Conservation (phyloP, 1,284 basidiomycete genomes). For the Ustilago hordei region DNA sequence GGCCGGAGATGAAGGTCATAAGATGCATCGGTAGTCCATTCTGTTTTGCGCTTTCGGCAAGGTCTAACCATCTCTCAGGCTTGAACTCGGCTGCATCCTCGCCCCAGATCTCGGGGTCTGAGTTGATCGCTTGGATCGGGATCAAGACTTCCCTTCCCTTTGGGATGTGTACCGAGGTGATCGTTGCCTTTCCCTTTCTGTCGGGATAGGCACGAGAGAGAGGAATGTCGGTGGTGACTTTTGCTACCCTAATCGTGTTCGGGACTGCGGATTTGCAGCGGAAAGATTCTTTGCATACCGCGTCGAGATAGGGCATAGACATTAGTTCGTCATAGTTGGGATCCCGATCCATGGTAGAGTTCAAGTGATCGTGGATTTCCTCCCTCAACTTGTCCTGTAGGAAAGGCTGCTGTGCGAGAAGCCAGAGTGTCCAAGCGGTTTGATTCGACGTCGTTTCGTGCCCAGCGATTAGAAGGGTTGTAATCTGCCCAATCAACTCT, state of each 20-base stretch:
- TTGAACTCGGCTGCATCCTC: slow-evolving; percentile 50
- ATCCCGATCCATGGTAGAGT: slow-evolving; percentile 35
- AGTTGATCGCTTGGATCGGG: slow-evolving; percentile 56
- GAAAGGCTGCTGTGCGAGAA: slow-evolving; percentile 43
- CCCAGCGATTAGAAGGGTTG: slow-evolving; percentile 64
- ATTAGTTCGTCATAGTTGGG: slow-evolving; percentile 57
- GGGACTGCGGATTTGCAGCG: slow-evolving; percentile 54
- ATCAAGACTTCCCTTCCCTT: slow-evolving; percentile 54
- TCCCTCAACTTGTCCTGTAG: slow-evolving; percentile 55
- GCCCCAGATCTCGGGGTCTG: slow-evolving; percentile 54
- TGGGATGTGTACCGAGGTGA: slow-evolving; percentile 52
- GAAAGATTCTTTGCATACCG: slow-evolving; percentile 58
- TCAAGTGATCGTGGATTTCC: slow-evolving; percentile 57
- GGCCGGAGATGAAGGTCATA: slow-evolving; percentile 62
- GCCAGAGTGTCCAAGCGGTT: slow-evolving; percentile 60
- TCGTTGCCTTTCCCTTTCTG: slow-evolving; percentile 41
- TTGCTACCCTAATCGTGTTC: slow-evolving; percentile 50
- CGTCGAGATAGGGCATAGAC: slow-evolving; percentile 58
- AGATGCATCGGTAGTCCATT: slow-evolving; percentile 46
- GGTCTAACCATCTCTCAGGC: slow-evolving; percentile 62
- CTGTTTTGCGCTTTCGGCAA: slow-evolving; percentile 35
- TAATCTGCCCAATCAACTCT: slow-evolving; percentile 63
- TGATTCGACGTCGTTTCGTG: slow-evolving; percentile 67
- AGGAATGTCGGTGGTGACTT: slow-evolving; percentile 52
- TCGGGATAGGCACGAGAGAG: slow-evolving; percentile 53